Conservation (phyloP, 116 monocot species). For the Zostera marina region DNA sequence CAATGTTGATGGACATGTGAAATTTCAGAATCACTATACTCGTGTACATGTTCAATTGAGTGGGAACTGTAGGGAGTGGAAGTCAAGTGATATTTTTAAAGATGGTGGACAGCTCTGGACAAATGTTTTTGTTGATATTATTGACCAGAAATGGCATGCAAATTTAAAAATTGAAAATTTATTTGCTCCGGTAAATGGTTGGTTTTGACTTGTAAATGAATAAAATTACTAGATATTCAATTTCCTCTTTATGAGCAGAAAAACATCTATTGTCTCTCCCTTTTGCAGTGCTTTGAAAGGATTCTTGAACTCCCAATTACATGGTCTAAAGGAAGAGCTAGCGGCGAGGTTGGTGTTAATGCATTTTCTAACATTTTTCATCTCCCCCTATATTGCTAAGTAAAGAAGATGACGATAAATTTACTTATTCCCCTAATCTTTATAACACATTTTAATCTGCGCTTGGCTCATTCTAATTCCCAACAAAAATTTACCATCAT, state of each 20-base stretch:
- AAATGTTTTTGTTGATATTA: constrained; percentile 78
- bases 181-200: constrained; percentile 73
- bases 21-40: constrained; percentile 78
- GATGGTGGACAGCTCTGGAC: constrained; percentile 69
- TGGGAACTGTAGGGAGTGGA: constrained; percentile 88
- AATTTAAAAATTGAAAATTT: constrained; percentile 62
- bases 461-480: too few relatives aligned
- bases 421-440: too few relatives aligned
- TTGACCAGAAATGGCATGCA: constrained; percentile 82
- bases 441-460: too few relatives aligned
- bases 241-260: background rate
- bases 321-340: constrained; percentile 77
- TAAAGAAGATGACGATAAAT: too few relatives aligned
- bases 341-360: constrained; percentile 58
- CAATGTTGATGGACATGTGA: constrained; percentile 53
- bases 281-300: constrained; percentile 82
- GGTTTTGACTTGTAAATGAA: constrained; percentile 1
- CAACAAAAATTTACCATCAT: too few relatives aligned
- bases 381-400: background rate
- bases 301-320: constrained; percentile 80
- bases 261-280: background rate
- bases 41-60: constrained; percentile 71
- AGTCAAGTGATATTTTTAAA: constrained; percentile 28
- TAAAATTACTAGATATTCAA: background rate
- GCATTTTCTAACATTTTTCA: background rate